These are phyloP conservation scores for Coniochaeta sp. DNA, from an alignment of 2,329 filamentous ascomycete species.

Conservation along the genomic window DNA sequence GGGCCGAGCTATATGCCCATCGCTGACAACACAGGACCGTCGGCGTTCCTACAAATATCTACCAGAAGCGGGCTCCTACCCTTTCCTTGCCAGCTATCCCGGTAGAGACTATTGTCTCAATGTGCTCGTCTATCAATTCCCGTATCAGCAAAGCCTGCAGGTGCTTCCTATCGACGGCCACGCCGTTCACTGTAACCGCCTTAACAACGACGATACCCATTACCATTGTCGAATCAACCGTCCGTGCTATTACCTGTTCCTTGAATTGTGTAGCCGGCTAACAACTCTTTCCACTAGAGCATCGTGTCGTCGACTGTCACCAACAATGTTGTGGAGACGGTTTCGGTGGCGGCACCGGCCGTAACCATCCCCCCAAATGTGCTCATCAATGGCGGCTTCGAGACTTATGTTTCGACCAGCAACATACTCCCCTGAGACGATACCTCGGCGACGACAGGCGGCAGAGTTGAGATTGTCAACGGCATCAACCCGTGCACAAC, in stretches of 20 bases:
- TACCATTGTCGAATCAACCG: constrained; percentile 5
- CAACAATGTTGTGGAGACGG: constrained; percentile 6
- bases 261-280: too few species aligned
- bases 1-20: too few species aligned
- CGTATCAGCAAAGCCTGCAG: constrained; percentile 14
- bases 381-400: constrained; percentile 10
- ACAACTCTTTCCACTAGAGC: background rate
- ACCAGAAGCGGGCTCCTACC: constrained; percentile 13
- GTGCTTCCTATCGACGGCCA: constrained; percentile 15
- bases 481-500: constrained; percentile 8
- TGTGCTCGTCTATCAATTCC: constrained; percentile 6
- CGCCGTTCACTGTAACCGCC: constrained; percentile 10
- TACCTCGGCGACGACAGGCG: constrained; percentile 4
- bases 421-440: constrained; percentile 10
- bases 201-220: constrained; percentile 7
- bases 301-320: constrained; percentile 6
- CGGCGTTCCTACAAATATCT: constrained; percentile 46
- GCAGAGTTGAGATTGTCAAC: constrained; percentile 7
- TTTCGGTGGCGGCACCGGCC: constrained; percentile 5
- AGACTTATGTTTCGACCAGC: constrained; percentile 8
- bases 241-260: background rate
- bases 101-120: constrained; percentile 6
- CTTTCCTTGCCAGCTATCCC: constrained; percentile 4
- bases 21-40: background rate
- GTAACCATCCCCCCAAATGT: constrained; percentile 8